A percentile compares a stretch with the other conserved stretches of the same genome.
These are phyloP conservation scores for Infundibulicybe gibba DNA, from an alignment of 768 basidiomycete genomes.

Conservation along the genomic window DNA sequence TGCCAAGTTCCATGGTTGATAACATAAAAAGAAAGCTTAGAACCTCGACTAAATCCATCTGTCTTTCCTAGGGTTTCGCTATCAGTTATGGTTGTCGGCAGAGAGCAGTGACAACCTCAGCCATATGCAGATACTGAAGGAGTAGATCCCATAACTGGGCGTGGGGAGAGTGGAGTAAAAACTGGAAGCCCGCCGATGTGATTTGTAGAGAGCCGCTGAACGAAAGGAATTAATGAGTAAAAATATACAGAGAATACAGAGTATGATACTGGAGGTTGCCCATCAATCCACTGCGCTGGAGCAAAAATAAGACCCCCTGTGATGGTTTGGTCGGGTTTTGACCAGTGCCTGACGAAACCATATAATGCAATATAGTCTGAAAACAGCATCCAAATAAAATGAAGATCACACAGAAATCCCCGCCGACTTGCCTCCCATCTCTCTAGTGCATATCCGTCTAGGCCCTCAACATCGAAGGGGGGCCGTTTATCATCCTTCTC, in stretches of 20 bases:
- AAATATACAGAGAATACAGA: conserved; percentile 1
- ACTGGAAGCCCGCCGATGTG: conserved; percentile 94
- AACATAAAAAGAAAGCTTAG: conserved; percentile 95
- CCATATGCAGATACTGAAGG: conserved; percentile 84
- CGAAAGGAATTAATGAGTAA: conserved; percentile 8
- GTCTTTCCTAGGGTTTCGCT: conserved; percentile 54
- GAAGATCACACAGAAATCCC: not conserved
- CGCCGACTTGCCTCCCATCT: conserved; percentile 76
- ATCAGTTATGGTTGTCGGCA: conserved; percentile 5
- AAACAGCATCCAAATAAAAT: conserved; percentile 1
- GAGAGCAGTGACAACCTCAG: conserved; percentile 52
- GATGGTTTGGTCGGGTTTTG: conserved; percentile 74
- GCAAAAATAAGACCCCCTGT: conserved; percentile 77
- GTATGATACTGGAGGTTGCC: conserved; percentile 54
- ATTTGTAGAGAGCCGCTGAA: conserved; percentile 66
- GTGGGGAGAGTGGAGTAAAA: conserved; percentile 90
- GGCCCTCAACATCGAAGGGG: conserved; percentile 47
- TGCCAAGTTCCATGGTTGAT: conserved; percentile 92
- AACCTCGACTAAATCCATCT: conserved; percentile 92
- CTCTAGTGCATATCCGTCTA: conserved; percentile 82
- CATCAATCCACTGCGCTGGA: conserved; percentile 89
- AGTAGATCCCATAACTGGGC: conserved; percentile 94
- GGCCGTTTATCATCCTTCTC: conserved; percentile 60
- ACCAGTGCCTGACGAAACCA: conserved; percentile 92
- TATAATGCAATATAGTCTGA: conserved; percentile 94